Evolutionary conservation across 164 flowering plant genomes (phyloP), one percentile per base, ranked within the genome.

Genomic region (Houttuynia cordata): DNA sequence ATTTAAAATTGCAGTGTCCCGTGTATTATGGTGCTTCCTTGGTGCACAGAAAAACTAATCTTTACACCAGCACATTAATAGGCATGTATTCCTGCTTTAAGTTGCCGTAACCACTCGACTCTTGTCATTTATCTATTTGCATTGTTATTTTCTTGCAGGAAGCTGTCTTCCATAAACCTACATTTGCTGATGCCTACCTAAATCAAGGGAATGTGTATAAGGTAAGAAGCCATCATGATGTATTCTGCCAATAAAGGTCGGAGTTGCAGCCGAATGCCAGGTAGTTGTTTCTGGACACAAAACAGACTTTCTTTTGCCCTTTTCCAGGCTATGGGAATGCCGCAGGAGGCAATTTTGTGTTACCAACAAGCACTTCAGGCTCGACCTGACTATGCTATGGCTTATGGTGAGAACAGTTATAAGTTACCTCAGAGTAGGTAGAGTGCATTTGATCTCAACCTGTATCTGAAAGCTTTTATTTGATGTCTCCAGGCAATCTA

Each of bases 141-240:
- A 8, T 14, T 41, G 60, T 37, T 15, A 62, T 58, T 56, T 56
- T 5, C 68, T 68, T 68, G 56, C 85, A 94, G 99, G 99, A 94
- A 78, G 97, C 97, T 13, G 86, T 88, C 19, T 87, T 77, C 62
- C 80, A 79, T 56, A 94, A 85, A 65, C 99, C 97, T 23, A 71
- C 84, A 64, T 91, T 87, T 74, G 69, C 92, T 47, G 99, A 94
- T 84, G 96, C 97, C 61, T 84, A 79, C 61, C 66, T 91, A 61
- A 94, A 88, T 64, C 77, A 86, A 62, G 99, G 97, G 62, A 91
- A 88, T 81, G 89, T 91, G 45, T 91, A 94, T 69, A 94, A 91
- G 97, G 99, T 94, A 78, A 81, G 93, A 49, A 54, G 57, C 18
- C 57, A 52, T 53, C 73, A 61, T 77, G 30, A 53, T 78, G 64